Percentiles rank a stretch among this genome's conserved stretches.
Conservation (phyloP, 2,329 filamentous ascomycete genomes). For the Trematosphaeria pertusa region DNA sequence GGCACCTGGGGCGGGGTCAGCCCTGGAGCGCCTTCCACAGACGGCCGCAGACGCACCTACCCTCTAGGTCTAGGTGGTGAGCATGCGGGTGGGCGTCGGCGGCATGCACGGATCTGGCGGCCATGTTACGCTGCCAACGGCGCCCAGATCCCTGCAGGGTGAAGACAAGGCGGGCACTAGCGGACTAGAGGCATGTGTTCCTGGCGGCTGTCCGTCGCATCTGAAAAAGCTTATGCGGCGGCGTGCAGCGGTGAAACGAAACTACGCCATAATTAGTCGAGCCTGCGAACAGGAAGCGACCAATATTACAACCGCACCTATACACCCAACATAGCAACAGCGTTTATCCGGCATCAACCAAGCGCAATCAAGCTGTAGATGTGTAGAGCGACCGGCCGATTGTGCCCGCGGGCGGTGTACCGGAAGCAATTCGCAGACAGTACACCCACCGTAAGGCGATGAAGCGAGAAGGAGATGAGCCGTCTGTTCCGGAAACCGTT, state of each 20-base stretch:
- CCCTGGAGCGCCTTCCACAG: not conserved
- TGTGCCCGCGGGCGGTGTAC: no score
- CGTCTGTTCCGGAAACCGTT: slow-evolving; percentile 5
- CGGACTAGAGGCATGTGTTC: slow-evolving; percentile 15
- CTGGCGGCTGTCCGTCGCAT: slow-evolving; percentile 20
- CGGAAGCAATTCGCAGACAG: slow-evolving; percentile 9
- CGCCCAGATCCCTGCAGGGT: slow-evolving; percentile 14
- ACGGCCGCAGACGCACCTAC: slow-evolving; percentile 1
- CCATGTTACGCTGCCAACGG: slow-evolving; percentile 19
- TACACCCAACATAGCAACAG: slow-evolving; percentile 11
- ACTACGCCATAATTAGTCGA: slow-evolving; percentile 20
- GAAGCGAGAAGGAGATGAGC: not conserved
- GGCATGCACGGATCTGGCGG: slow-evolving; percentile 7
- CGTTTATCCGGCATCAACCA: slow-evolving; percentile 16
- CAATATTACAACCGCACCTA: slow-evolving; percentile 5
- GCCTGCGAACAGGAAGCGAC: slow-evolving; percentile 2
- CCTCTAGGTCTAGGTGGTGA: slow-evolving; percentile 8
- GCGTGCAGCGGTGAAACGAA: slow-evolving; percentile 29
- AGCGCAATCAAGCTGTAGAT: not conserved
- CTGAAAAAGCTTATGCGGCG: slow-evolving; percentile 15
- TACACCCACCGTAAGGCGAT: slow-evolving; percentile 1
- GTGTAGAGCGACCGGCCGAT: slow-evolving; percentile 1
- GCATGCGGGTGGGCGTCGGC: slow-evolving; percentile 11
- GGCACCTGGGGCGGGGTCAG: not conserved
- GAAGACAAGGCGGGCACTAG: slow-evolving; percentile 21